Percentiles rank a stretch among this genome's conserved stretches.
These are phyloP conservation scores for Tephrocybe sp. DNA, from an alignment of 768 basidiomycete genomes.

Conservation along the genomic window DNA sequence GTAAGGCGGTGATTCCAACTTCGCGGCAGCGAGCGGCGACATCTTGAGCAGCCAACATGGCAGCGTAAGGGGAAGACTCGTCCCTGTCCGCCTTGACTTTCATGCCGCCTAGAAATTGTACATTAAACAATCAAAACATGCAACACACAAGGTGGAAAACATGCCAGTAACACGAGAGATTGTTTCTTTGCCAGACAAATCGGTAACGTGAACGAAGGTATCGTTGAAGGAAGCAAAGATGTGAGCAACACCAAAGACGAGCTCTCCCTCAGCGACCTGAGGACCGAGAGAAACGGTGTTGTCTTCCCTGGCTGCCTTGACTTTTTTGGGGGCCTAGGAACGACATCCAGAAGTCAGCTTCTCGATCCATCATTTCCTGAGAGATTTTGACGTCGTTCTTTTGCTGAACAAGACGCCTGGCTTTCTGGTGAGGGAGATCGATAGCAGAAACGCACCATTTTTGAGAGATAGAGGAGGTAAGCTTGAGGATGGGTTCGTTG, in stretches of 20 bases:
- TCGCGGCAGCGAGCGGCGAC: constrained; percentile 96
- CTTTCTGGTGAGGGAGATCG: neutral
- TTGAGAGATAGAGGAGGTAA: constrained; percentile 23
- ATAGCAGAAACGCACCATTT: constrained; percentile 34
- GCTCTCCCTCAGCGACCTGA: constrained; percentile 93
- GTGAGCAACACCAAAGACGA: constrained; percentile 97
- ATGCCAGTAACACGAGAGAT: constrained; percentile 96
- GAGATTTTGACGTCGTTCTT: constrained; percentile 3
- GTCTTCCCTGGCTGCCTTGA: constrained; percentile 75
- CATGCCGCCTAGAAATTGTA: constrained; percentile 74
- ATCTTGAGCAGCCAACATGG: constrained; percentile 98
- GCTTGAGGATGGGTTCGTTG: constrained; percentile 32
- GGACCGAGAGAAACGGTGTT: constrained; percentile 90
- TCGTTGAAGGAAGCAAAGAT: constrained; percentile 99
- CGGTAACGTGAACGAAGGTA: constrained; percentile 98
- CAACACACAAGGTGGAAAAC: constrained; percentile 20
- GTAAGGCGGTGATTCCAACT: constrained; percentile 96
- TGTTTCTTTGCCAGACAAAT: constrained; percentile 98
- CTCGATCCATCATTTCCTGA: constrained; percentile 43
- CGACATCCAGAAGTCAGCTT: constrained; percentile 12
- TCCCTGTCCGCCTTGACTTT: constrained; percentile 99
- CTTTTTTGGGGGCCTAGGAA: constrained; percentile 78
- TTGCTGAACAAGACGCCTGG: neutral
- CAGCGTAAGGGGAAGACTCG: constrained; percentile 96
- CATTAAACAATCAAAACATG: neutral